Evolutionary conservation across 179 eudicot genomes (phyloP), one percentile per base, ranked within the genome.

Genomic region (Nepenthes alata): DNA sequence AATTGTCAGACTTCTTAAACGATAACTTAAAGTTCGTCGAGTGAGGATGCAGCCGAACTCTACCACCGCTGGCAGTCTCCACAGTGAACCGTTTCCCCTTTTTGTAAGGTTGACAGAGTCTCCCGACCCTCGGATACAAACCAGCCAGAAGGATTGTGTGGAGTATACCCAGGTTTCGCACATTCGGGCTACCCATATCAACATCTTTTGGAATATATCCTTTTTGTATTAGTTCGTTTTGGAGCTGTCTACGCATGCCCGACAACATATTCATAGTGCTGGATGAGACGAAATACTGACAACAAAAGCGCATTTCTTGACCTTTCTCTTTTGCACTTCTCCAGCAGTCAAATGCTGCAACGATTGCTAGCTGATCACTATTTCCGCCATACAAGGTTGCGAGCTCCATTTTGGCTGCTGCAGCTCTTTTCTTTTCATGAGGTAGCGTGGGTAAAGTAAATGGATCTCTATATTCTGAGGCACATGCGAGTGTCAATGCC

Each of bases 341-440:
- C 99, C 99, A 94, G 83, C 94, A 76, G 12, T 94, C 97, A 76
- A 77, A 94, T 72, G 99, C 99, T 50, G 99, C 99, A 52, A 94
- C 72, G 7, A 84, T 70, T 3, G 96, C 91, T 73, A 94, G 70
- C 66, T 94, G 99, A 76, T 94, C 99, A 69, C 99, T 82, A 60
- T 72, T 62, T 53, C 99, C 95, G 10, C 96, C 95, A 69, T 76
- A 84, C 49, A 85, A 55, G 10, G 95, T 85, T 47, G 96, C 95
- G 67, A 94, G 78, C 78, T 90, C 83, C 41, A 67, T 67, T 82
- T 73, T 85, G 61, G 95, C 97, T 55, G 71, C 83, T 36, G 69
- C 65, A 16, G 99, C 99, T 80, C 47, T 78, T 71, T 77, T 79
- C 80, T 67, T 90, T 0, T 83, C 86, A 62, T 66, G 3, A n/a